Evolutionary conservation across 345 rosid genomes (phyloP), one percentile per base, ranked within the genome.

Genomic region (Arabidopsis suecica): DNA sequence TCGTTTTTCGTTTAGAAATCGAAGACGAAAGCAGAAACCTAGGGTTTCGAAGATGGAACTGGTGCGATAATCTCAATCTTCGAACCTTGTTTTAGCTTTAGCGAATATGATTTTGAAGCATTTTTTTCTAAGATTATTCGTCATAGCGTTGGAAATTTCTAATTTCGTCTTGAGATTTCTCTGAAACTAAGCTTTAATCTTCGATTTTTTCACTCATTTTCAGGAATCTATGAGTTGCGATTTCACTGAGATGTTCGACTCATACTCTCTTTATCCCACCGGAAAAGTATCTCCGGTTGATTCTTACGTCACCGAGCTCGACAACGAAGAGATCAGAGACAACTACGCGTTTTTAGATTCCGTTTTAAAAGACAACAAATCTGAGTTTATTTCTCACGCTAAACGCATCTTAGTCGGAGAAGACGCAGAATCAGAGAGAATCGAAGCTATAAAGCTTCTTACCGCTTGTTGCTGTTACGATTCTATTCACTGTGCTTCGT

Each of bases 391-490:
- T 13, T 30, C 65, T 40, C 65, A 68, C 71, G 74, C 82, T 0
- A 82, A 74, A 64, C 76, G 40, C 7, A 16, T 77, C 56, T 42
- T 71, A 72, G 3, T 14, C 41, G 79, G 63, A 56, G 60, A 65
- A 45, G 78, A 70, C 67, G n/a, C 72, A 9, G 72, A 69, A 23
- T 54, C 56, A 5, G 80, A 83, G 69, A 80, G 88, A 50, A 30
- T 11, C 51, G 47, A 73, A 14, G 82, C 80, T 7, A 41, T 80
- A 25, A 83, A 83, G 74, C 83, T 90, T 40, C 91, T 92, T 49
- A 80, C 57, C 34, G 36, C 76, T 68, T 87, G 96, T 60, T 92
- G 97, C 70, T 6, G 63, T 25, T 75, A 71, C 71, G 94, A 92
- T 74, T 74, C 97, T 40, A 61, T 84, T 1, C 71, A 68, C 56